Evolutionary conservation across 345 rosid species (phyloP).

Genomic region (Barbarea vulgaris): DNA sequence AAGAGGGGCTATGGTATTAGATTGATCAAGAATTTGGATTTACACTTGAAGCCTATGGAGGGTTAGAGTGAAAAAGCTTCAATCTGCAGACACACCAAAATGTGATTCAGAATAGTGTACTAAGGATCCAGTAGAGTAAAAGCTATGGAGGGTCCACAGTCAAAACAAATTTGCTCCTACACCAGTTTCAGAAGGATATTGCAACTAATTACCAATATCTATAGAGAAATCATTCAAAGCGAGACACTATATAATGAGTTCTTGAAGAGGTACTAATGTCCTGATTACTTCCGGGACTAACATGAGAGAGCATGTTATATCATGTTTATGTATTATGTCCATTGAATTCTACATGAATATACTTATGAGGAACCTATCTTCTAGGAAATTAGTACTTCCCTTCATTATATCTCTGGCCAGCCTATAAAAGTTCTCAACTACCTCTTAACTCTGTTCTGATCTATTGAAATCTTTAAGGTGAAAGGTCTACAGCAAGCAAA

Average conservation of each 20-base stretch:
- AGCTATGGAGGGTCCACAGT: background rate
- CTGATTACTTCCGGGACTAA: background rate
- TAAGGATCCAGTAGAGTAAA: slow-evolving; percentile 1
- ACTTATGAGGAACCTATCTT: background rate
- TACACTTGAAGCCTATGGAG: slow-evolving; percentile 17
- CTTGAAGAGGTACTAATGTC: background rate
- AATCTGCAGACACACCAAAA: slow-evolving; percentile 13
- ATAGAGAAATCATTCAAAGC: background rate
- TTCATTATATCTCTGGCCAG: slow-evolving; percentile 10
- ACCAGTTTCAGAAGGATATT: slow-evolving; percentile 4
- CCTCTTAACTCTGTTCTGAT: slow-evolving; percentile 5
- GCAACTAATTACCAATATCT: background rate
- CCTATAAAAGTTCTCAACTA: slow-evolving; percentile 22
- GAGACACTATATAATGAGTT: background rate
- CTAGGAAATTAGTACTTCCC: slow-evolving; percentile 6
- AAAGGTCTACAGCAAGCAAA: slow-evolving; percentile 10
- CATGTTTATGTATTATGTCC: background rate
- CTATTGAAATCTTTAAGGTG: background rate
- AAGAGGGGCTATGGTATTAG: slow-evolving; percentile 11
- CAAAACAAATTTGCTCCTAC: slow-evolving; percentile 6
- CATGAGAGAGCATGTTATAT: background rate
- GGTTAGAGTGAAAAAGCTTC: slow-evolving; percentile 6
- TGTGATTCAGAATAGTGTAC: slow-evolving; percentile 22
- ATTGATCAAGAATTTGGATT: slow-evolving; percentile 25
- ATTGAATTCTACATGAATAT: background rate